A percentile compares a stretch with the other conserved stretches of the same genome.
These are phyloP conservation scores for Arabidopsis lyrata DNA, from an alignment of 441 rosid species.

Conservation along the genomic window DNA sequence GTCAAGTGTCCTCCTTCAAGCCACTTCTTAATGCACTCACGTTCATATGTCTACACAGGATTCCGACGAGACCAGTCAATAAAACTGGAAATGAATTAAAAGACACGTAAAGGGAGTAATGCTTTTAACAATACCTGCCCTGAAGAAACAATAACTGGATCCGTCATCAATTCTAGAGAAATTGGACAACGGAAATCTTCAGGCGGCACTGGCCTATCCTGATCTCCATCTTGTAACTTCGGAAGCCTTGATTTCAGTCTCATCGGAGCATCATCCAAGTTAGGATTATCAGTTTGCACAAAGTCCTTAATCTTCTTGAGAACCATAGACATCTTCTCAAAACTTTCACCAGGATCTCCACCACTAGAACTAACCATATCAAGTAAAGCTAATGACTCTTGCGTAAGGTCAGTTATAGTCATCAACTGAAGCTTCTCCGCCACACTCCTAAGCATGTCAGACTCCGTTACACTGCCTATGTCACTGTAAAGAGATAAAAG, in stretches of 20 bases:
- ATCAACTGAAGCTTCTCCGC: slow-evolving; percentile 73
- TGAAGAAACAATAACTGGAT: slow-evolving; percentile 95
- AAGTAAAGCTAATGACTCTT: slow-evolving; percentile 88
- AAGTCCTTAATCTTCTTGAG: slow-evolving; percentile 83
- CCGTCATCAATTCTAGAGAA: slow-evolving; percentile 86
- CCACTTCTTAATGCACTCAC: slow-evolving; percentile 88
- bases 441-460: slow-evolving; percentile 48
- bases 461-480: background rate
- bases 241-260: slow-evolving; percentile 54
- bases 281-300: slow-evolving; percentile 79
- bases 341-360: slow-evolving; percentile 78
- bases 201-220: slow-evolving; percentile 62
- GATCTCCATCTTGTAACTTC: slow-evolving; percentile 46
- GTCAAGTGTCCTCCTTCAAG: slow-evolving; percentile 74
- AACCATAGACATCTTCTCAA: slow-evolving; percentile 88
- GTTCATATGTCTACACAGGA: slow-evolving; percentile 79
- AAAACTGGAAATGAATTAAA: slow-evolving; percentile 1
- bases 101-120: slow-evolving; percentile 16
- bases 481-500: slow-evolving; percentile 58
- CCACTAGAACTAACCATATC: slow-evolving; percentile 75
- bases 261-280: slow-evolving; percentile 47
- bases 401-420: slow-evolving; percentile 72
- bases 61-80: slow-evolving; percentile 27
- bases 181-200: slow-evolving; percentile 95
- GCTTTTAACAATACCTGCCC: slow-evolving; percentile 72